phyloP scores from a whole-genome alignment of 2,329 filamentous ascomycete species.

The Cladophialophora chaetospira region DNA sequence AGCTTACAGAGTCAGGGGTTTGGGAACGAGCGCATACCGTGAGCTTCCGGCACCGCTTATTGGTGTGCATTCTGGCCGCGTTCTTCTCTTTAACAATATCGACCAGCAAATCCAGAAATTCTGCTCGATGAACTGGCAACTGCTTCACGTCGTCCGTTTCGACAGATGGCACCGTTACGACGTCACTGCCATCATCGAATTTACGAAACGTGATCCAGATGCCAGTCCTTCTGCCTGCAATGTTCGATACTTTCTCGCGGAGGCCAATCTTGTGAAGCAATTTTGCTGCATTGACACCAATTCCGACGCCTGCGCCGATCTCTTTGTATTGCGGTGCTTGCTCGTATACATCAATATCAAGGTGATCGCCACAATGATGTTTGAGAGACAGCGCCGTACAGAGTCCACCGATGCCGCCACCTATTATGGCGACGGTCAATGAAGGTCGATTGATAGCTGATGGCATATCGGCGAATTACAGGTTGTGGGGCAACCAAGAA shows the following conservation, averaged over 20 bases:
- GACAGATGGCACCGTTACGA: slow-evolving; percentile 36
- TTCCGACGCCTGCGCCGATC: slow-evolving; percentile 30
- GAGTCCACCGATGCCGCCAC: slow-evolving; percentile 46
- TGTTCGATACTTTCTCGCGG: slow-evolving; percentile 35
- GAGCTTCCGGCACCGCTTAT: slow-evolving; percentile 18
- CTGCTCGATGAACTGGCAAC: slow-evolving; percentile 35
- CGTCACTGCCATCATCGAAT: slow-evolving; percentile 40
- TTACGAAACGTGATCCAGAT: slow-evolving; percentile 42
- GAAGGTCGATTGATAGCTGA: slow-evolving; percentile 14
- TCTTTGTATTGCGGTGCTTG: slow-evolving; percentile 29
- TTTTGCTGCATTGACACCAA: slow-evolving; percentile 27
- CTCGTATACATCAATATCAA: slow-evolving; percentile 36
- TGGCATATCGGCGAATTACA: slow-evolving; percentile 8
- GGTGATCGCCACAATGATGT: slow-evolving; percentile 34
- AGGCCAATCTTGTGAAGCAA: slow-evolving; percentile 36
- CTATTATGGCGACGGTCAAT: slow-evolving; percentile 41
- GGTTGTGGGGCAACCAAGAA: too few species aligned
- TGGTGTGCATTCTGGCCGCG: slow-evolving; percentile 28
- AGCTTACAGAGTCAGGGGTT: not conserved
- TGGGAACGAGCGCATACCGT: slow-evolving; percentile 8
- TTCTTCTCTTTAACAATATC: slow-evolving; percentile 44
- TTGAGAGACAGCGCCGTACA: slow-evolving; percentile 42
- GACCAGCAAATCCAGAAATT: slow-evolving; percentile 47
- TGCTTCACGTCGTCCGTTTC: slow-evolving; percentile 28
- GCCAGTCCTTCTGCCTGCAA: slow-evolving; percentile 37